phyloP scores from a whole-genome alignment of 345 rosid genomes.

The Citrus australasica region DNA sequence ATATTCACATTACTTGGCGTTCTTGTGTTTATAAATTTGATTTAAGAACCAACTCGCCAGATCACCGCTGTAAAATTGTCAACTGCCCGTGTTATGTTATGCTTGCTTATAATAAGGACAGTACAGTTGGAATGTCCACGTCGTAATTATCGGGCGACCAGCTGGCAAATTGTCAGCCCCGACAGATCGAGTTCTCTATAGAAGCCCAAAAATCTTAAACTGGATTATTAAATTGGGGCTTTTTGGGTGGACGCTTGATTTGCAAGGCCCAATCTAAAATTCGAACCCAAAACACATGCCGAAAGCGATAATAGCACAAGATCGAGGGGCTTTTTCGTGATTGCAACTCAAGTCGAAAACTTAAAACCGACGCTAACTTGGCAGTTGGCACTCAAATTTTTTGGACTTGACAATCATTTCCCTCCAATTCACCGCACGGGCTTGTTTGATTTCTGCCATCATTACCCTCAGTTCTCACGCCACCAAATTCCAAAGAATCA shows the following conservation, averaged over 20 bases:
- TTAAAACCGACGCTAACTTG: conserved; percentile 11
- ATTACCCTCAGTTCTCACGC: background rate
- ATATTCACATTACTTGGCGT: too few species aligned
- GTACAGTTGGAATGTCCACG: background rate
- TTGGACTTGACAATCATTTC: conserved; percentile 17
- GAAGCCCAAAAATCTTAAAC: background rate
- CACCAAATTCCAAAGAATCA: conserved; percentile 2
- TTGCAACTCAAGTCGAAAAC: background rate
- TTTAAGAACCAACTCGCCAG: too few species aligned
- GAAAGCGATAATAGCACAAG: background rate
- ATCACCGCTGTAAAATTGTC: background rate
- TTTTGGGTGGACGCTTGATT: accelerated
- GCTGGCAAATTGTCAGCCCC: background rate
- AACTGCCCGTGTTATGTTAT: background rate
- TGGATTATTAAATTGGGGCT: background rate
- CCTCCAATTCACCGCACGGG: conserved; percentile 30
- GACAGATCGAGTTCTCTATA: background rate
- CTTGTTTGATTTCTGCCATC: background rate
- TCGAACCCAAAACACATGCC: background rate
- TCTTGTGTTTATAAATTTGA: too few species aligned
- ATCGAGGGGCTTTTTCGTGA: background rate
- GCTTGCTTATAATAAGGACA: background rate
- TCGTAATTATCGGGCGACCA: background rate
- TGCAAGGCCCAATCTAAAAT: background rate
- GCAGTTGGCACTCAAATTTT: background rate